These are phyloP conservation scores for Medicago truncatula DNA, from an alignment of 306 rosid species.

Conservation along the genomic window MtrunA17r5.0-ANR NC_053045.1:47078501-47079000, in stretches of 20 bases:
- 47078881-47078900: too few species aligned
- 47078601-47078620: neutral
- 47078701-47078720: conserved; percentile 34
- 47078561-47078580: neutral
- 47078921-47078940: too few species aligned
- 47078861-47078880: too few species aligned
- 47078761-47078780: conserved; percentile 42
- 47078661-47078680: conserved; percentile 34
- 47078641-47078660: neutral
- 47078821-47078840: conserved; percentile 57
- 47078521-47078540: too few species aligned
- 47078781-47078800: neutral
- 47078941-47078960: too few species aligned
- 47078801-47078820: neutral
- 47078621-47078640: neutral
- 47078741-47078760: conserved; percentile 23
- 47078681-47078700: conserved; percentile 10
- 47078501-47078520: too few species aligned
- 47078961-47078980: too few species aligned
- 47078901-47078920: too few species aligned
- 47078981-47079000: too few species aligned
- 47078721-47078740: conserved; percentile 32
- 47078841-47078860: conserved; percentile 46
- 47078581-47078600: neutral
- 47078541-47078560: neutral